phyloP scores from a whole-genome alignment of 805 yeast species.

The Schwanniomyces pseudopolymorphus region DNA sequence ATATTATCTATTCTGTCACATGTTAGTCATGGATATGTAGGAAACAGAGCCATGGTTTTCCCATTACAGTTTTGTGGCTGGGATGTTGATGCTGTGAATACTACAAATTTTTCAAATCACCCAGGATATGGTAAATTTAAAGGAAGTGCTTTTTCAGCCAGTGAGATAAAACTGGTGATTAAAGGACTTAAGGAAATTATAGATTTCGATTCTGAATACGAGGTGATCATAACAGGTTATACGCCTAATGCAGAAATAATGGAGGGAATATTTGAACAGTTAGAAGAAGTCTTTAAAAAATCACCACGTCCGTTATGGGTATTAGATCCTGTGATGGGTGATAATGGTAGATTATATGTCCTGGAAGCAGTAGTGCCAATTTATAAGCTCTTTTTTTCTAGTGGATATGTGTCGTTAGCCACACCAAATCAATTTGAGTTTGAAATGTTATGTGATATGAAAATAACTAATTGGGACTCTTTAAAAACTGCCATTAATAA shows the following conservation, averaged over 20 bases:
- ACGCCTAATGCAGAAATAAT: constrained; percentile 63
- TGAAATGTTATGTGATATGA: constrained; percentile 53
- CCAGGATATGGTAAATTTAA: constrained; percentile 63
- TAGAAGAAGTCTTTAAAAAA: constrained; percentile 23
- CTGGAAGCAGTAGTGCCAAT: constrained; percentile 52
- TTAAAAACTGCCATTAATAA: constrained; percentile 36
- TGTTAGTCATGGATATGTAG: constrained; percentile 73
- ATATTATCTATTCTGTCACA: constrained; percentile 64
- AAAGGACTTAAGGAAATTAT: constrained; percentile 38
- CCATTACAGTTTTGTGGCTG: constrained; percentile 66
- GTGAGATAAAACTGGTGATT: constrained; percentile 23
- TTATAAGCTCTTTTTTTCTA: constrained; percentile 47
- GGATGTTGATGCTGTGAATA: constrained; percentile 66
- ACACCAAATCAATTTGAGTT: constrained; percentile 80
- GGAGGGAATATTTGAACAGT: constrained; percentile 42
- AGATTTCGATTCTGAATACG: constrained; percentile 40
- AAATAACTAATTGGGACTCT: constrained; percentile 36
- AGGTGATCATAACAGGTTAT: constrained; percentile 78
- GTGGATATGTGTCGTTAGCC: constrained; percentile 47
- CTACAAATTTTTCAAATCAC: constrained; percentile 68
- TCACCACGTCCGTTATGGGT: constrained; percentile 49
- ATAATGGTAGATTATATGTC: constrained; percentile 81
- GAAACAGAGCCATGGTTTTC: constrained; percentile 64
- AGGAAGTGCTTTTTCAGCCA: constrained; percentile 47
- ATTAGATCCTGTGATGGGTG: constrained; percentile 91